phyloP scores from a whole-genome alignment of 306 rosid species.

The Begonia loranthoides region DNA sequence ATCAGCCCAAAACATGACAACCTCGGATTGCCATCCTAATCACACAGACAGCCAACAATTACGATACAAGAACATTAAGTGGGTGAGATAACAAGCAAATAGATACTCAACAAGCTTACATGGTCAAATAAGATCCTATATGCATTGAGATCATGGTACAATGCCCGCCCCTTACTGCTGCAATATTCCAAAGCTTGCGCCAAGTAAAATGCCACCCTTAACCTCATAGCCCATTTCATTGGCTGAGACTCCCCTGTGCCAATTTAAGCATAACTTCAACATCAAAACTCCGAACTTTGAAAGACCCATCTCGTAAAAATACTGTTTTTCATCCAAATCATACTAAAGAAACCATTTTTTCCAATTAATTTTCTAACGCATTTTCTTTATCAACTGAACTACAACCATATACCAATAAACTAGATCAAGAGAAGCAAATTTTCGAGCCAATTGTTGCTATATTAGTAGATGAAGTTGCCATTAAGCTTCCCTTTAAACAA shows the following conservation, averaged over 20 bases:
- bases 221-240: conserved; percentile 94
- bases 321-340: too few relatives aligned
- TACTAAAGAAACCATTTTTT: too few relatives aligned
- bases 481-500: too few relatives aligned
- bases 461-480: too few relatives aligned
- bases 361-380: too few relatives aligned
- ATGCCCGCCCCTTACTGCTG: conserved; percentile 67
- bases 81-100: background rate
- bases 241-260: conserved; percentile 70
- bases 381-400: too few relatives aligned
- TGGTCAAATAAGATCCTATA: conserved; percentile 75
- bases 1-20: background rate
- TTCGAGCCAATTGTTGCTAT: too few relatives aligned
- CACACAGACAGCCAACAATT: too few relatives aligned
- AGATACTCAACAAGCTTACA: conserved; percentile 16
- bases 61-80: conserved; percentile 6
- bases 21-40: background rate
- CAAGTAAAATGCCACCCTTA: conserved; percentile 74
- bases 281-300: too few relatives aligned
- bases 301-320: too few relatives aligned
- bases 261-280: conserved; percentile 2
- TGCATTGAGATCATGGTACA: conserved; percentile 93
- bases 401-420: too few relatives aligned
- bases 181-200: conserved; percentile 91
- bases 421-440: too few relatives aligned